Base-by-base conservation (phyloP, 73 alveolate species). In the Paramecium sonneborni region DNA sequence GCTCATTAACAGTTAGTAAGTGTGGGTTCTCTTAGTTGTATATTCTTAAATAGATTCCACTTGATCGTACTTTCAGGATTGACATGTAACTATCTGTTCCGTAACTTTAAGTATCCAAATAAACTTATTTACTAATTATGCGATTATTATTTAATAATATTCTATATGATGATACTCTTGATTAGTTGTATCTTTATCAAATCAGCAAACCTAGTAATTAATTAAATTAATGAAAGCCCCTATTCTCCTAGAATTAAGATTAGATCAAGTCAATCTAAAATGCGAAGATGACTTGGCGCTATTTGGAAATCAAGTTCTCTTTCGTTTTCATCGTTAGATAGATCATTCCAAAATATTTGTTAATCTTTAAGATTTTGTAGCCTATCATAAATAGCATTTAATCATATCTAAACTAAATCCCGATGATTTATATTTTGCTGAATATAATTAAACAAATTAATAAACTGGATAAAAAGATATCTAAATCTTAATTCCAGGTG, bases 221-320 rank as follows among this genome's bases (percentile, higher is more conserved):
- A 43, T 30, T 79, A 43, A 21, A 79, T 79, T 79, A 43, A 30
- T 39, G 32, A 20, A 43, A 79, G 90, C 90, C 41, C 90, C 90
- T 41, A 43, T 79, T 39, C 32, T 43, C 32, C 67, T 74, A 34
- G 58, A 74, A 34, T 28, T 74, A 12, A 28, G 34, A 10, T 12
- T 34, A 9, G 87, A 74, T 34, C 57, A 74, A 34, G 68, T 74
- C 26, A 34, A 28, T 28, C 87, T 74, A 3, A 39, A 74, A 28
- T 37, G 56, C 32, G 58, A 74, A 39, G 87, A 39, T 74, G 58
- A 37, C 37, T 39, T 37, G 23, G 15, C 44, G 12, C 84, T 62
- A 20, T 11, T 62, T 12, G 84, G 48, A 3, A 26, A 26, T 62
- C 48, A 62, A 62, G 20, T 62, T 14, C 48, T 30, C 39, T 23